Conservation (phyloP, 805 yeast genomes). For the Candida sakaeoensis region DNA sequence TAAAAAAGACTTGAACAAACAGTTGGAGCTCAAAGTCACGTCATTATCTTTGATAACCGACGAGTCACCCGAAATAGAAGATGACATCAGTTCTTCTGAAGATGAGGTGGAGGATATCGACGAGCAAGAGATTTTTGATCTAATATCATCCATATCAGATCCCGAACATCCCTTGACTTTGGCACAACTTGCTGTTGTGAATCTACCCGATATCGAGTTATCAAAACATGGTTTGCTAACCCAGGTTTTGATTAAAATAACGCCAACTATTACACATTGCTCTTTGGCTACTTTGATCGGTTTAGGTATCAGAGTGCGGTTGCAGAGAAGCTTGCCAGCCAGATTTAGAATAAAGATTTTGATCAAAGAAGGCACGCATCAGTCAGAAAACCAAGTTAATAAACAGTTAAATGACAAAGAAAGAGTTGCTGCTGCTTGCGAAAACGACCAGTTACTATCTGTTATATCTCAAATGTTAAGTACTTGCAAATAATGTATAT, state of each 20-base stretch:
- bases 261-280: slow-evolving; percentile 98
- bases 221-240: slow-evolving; percentile 60
- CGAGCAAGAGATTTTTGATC: slow-evolving; percentile 83
- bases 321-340: slow-evolving; percentile 84
- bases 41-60: slow-evolving; percentile 26
- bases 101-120: slow-evolving; percentile 63
- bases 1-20: slow-evolving; percentile 12
- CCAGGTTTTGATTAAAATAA: slow-evolving; percentile 75
- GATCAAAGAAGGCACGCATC: slow-evolving; percentile 90
- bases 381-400: slow-evolving; percentile 92
- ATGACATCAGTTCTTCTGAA: slow-evolving; percentile 20
- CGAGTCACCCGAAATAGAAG: slow-evolving; percentile 17
- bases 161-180: slow-evolving; percentile 96
- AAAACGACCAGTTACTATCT: slow-evolving; percentile 82
- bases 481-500: slow-evolving; percentile 52
- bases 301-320: slow-evolving; percentile 84
- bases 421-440: slow-evolving; percentile 97
- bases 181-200: slow-evolving; percentile 93
- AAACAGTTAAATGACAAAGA: slow-evolving; percentile 97
- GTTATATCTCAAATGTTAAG: slow-evolving; percentile 93
- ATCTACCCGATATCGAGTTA: slow-evolving; percentile 74
- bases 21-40: slow-evolving; percentile 24
- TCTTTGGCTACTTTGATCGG: slow-evolving; percentile 95
- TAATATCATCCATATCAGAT: slow-evolving; percentile 83
- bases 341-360: slow-evolving; percentile 75